phyloP scores from a whole-genome alignment of 2,329 filamentous ascomycete genomes.

The Pseudogymnoascus sp. region DNA sequence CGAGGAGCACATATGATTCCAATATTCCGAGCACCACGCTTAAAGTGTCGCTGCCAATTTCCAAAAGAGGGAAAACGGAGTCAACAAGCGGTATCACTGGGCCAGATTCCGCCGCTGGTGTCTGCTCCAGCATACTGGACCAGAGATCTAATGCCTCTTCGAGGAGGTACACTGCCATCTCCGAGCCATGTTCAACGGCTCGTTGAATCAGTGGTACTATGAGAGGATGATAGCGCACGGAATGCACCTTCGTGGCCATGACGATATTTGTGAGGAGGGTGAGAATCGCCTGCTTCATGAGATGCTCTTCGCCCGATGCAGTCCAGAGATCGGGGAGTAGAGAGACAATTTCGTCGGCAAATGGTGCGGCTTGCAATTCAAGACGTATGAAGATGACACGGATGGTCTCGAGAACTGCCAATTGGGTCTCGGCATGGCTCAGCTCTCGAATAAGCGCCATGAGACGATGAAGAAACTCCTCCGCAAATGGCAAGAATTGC shows the following conservation, averaged over 20 bases:
- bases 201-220: slow-evolving; percentile 76
- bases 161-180: slow-evolving; percentile 70
- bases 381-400: slow-evolving; percentile 71
- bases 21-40: slow-evolving; percentile 54
- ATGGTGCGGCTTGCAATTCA: slow-evolving; percentile 59
- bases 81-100: slow-evolving; percentile 56
- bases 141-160: slow-evolving; percentile 91
- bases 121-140: slow-evolving; percentile 63
- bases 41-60: slow-evolving; percentile 56
- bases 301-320: slow-evolving; percentile 66
- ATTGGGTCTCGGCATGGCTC: slow-evolving; percentile 77
- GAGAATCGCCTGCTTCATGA: slow-evolving; percentile 90
- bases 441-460: slow-evolving; percentile 73
- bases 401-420: slow-evolving; percentile 82
- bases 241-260: slow-evolving; percentile 72
- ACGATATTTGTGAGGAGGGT: slow-evolving; percentile 78
- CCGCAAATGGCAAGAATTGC: slow-evolving; percentile 67
- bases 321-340: slow-evolving; percentile 79
- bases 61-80: slow-evolving; percentile 56
- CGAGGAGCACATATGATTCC: slow-evolving; percentile 62
- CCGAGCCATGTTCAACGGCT: slow-evolving; percentile 67
- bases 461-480: slow-evolving; percentile 61
- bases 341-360: slow-evolving; percentile 72
- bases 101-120: slow-evolving; percentile 49
- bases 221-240: slow-evolving; percentile 66